These are phyloP conservation scores for Podaxis sp. DNA, from an alignment of 768 basidiomycete genomes.

Conservation along the genomic window DNA sequence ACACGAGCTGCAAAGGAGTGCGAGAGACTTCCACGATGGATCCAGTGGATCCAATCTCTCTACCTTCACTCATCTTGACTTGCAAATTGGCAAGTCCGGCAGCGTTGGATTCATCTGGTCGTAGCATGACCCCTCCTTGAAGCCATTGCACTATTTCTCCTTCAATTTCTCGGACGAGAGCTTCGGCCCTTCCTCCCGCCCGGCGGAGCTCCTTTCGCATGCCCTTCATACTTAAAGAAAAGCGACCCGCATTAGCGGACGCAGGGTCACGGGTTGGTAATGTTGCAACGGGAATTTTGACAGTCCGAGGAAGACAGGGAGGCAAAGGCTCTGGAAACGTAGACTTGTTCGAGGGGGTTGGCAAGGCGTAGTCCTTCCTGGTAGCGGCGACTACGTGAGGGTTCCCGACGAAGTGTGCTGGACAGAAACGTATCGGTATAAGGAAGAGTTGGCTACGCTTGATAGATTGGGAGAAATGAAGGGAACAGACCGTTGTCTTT, in stretches of 20 bases:
- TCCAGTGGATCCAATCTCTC: slow-evolving; percentile 45
- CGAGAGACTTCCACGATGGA: slow-evolving; percentile 62
- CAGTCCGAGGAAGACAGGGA: slow-evolving; percentile 57
- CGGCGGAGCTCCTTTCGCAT: slow-evolving; percentile 64
- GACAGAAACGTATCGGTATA: not conserved
- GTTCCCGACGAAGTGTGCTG: slow-evolving; percentile 71
- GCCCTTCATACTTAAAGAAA: slow-evolving; percentile 72
- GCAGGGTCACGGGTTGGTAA: slow-evolving; percentile 40
- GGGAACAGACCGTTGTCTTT: slow-evolving; percentile 65
- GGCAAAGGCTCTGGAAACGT: slow-evolving; percentile 82
- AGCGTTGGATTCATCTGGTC: slow-evolving; percentile 35
- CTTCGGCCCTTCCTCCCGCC: slow-evolving; percentile 53
- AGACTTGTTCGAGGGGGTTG: slow-evolving; percentile 35
- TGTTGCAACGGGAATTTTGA: slow-evolving; percentile 42
- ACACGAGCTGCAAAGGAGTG: slow-evolving; percentile 64
- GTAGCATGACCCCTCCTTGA: slow-evolving; percentile 48
- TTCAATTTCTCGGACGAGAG: slow-evolving; percentile 68
- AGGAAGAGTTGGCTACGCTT: not conserved
- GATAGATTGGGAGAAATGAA: not conserved
- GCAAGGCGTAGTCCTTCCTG: slow-evolving; percentile 47
- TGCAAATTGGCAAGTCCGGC: slow-evolving; percentile 17
- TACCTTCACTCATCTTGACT: slow-evolving; percentile 25
- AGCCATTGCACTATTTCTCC: slow-evolving; percentile 62
- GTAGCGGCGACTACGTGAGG: slow-evolving; percentile 66
- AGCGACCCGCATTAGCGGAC: slow-evolving; percentile 69